phyloP scores from a whole-genome alignment of 805 yeast genomes.

The Barnettozyma sp. region DNA sequence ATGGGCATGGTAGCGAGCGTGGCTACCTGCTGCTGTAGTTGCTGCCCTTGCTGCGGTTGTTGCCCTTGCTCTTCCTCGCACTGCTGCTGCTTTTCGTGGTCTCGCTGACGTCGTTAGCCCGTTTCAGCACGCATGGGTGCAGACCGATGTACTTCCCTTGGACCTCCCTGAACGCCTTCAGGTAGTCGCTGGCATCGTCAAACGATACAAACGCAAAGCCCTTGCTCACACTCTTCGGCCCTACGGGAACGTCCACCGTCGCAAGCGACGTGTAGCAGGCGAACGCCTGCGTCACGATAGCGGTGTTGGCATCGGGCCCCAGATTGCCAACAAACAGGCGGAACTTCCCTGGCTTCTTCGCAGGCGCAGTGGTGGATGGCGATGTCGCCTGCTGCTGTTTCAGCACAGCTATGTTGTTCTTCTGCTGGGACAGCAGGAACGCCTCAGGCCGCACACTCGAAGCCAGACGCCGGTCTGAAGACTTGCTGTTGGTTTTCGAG shows the following conservation, averaged over 20 bases:
- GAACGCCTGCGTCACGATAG: slow-evolving; percentile 48
- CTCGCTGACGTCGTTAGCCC: slow-evolving; percentile 38
- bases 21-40: no score
- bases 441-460: slow-evolving; percentile 41
- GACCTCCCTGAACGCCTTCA: slow-evolving; percentile 66
- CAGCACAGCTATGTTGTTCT: slow-evolving; percentile 12
- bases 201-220: slow-evolving; percentile 78
- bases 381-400: slow-evolving; percentile 11
- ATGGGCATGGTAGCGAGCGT: no score
- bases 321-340: slow-evolving; percentile 70
- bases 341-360: slow-evolving; percentile 32
- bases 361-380: slow-evolving; percentile 2
- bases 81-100: slow-evolving; percentile 14
- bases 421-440: slow-evolving; percentile 30
- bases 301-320: slow-evolving; percentile 60
- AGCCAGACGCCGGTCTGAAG: slow-evolving; percentile 53
- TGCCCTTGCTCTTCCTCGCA: not conserved
- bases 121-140: slow-evolving; percentile 62
- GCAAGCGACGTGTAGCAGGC: slow-evolving; percentile 43
- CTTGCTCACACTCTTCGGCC: slow-evolving; percentile 36
- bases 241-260: slow-evolving; percentile 55
- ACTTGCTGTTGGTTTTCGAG: slow-evolving; percentile 21
- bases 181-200: slow-evolving; percentile 54
- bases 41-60: no score
- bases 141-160: slow-evolving; percentile 71